Base-by-base conservation (phyloP, 2,329 filamentous ascomycete genomes). In the Stachybotrys chlorohalonatus region DNA sequence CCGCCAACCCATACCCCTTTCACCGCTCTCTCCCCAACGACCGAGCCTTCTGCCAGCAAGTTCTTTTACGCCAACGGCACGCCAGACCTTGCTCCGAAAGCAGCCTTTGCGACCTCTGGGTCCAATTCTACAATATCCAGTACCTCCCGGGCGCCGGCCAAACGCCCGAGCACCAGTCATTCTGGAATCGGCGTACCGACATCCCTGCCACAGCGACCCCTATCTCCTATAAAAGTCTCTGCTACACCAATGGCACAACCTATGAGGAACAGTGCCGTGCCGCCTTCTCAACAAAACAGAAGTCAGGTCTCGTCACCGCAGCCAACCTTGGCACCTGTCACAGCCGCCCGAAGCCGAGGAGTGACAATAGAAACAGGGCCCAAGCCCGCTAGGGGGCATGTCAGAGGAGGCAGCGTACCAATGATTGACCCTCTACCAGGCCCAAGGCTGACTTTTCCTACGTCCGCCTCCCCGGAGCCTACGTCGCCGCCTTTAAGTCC, bases 51-150 rank as follows among this genome's bases (percentile, higher is more conserved):
- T n/a, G 63, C 75, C 7, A 76, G 76, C 69, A 89, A 88, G 66
- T 90, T 92, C 73, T 84, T 91, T 68, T 87, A 90, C 66, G 88
- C 86, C 56, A 87, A 89, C 68, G 84, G 85, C 32, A 73, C 73
- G 13, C 79, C 81, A 2, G 79, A 84, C 54, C 56, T 77, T 7
- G 59, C 66, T 8, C 36, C 59, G 15, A 75, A 73, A 53, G 62
- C 71, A 0, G 63, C 66, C 42, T 59, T 65, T 69, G 66, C 61
- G 52, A 65, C 73, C 9, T 67, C 70, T 53, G 64, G 70, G 47
- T 72, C 79, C 0, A 71, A 70, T 32, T 82, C 80, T 1, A 68
- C 68, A 7, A 67, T 75, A 49, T 81, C 77, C 8, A 72, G 68
- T 49, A 70, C 66, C 53, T 75, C 78, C 49, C 76, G 73, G 62